A percentile compares a stretch with the other conserved stretches of the same genome.
Conservation (phyloP, 345 rosid species). For the Eucalyptus melliodora region DNA sequence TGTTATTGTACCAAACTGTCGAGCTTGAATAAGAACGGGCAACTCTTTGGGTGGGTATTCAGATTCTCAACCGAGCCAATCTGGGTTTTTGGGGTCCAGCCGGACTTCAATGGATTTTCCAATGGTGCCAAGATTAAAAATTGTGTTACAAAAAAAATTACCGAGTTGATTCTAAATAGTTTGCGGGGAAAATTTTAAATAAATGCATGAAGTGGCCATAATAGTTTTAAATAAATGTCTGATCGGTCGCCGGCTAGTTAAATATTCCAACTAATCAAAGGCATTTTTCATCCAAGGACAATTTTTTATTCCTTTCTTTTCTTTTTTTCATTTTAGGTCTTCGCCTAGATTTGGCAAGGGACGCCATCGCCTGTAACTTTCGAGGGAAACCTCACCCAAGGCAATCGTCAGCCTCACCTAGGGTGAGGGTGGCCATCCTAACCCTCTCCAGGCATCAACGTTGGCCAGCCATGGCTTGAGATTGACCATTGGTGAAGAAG, state of each 20-base stretch:
- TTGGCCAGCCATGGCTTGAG: neutral
- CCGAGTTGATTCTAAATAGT: no score
- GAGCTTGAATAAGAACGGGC: neutral
- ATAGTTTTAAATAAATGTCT: no score
- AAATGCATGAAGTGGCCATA: no score
- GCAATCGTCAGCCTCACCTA: no score
- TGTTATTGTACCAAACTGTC: neutral
- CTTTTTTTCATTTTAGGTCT: no score
- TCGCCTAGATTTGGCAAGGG: fast-evolving
- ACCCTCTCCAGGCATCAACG: fast-evolving
- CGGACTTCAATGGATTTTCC: neutral
- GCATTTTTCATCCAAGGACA: no score
- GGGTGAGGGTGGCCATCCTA: no score
- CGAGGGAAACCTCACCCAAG: no score
- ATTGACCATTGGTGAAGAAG: fast-evolving
- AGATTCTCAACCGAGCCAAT: neutral
- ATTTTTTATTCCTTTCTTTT: no score
- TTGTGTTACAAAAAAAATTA: neutral
- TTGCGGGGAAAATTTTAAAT: neutral
- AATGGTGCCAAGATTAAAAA: neutral
- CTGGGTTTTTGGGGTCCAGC: fast-evolving
- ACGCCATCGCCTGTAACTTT: fast-evolving
- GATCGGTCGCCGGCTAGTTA: fast-evolving
- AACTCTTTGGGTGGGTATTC: neutral
- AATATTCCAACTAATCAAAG: no score